Percentiles rank a stretch among this genome's conserved stretches.
Evolutionary conservation across 2,329 filamentous ascomycete genomes (phyloP).

Genomic region (Aureobasidium mangrovei): DNA sequence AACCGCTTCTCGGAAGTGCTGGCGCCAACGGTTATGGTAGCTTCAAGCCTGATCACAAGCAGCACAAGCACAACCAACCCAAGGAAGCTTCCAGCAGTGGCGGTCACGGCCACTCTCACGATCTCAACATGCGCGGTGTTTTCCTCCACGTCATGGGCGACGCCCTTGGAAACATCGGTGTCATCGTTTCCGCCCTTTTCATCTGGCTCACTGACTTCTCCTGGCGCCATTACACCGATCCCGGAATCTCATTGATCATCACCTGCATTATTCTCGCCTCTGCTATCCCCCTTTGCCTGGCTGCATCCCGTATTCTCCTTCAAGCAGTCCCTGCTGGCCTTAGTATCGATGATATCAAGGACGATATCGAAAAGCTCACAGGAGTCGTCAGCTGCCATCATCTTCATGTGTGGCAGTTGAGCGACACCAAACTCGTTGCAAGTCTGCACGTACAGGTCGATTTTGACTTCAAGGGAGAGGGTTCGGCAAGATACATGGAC

Average conservation of each 20-base stretch:
- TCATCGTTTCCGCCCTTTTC: conserved; percentile 71
- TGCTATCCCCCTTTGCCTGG: conserved; percentile 68
- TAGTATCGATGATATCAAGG: conserved; percentile 78
- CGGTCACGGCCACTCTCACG: conserved; percentile 67
- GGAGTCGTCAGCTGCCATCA: conserved; percentile 90
- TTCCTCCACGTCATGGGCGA: conserved; percentile 68
- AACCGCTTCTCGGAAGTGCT: conserved; percentile 28
- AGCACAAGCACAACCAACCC: conserved; percentile 75
- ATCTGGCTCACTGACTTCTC: conserved; percentile 85
- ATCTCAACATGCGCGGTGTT: conserved; percentile 81
- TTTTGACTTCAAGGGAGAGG: conserved; percentile 78
- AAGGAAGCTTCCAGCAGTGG: conserved; percentile 50
- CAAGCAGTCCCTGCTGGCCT: conserved; percentile 90
- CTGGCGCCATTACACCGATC: conserved; percentile 82
- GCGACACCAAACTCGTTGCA: conserved; percentile 86
- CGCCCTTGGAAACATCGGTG: conserved; percentile 76
- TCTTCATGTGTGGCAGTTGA: conserved; percentile 95
- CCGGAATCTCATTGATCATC: conserved; percentile 86
- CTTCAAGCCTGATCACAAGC: conserved; percentile 27
- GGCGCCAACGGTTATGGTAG: conserved; percentile 24
- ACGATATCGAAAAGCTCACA: conserved; percentile 77
- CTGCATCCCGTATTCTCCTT: conserved; percentile 77
- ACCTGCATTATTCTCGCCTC: conserved; percentile 67
- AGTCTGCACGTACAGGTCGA: conserved; percentile 88
- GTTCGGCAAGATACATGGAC: conserved; percentile 75